These are phyloP conservation scores for Colletotrichum limetticola DNA, from an alignment of 2,329 filamentous ascomycete genomes.

Conservation along the genomic window DNA sequence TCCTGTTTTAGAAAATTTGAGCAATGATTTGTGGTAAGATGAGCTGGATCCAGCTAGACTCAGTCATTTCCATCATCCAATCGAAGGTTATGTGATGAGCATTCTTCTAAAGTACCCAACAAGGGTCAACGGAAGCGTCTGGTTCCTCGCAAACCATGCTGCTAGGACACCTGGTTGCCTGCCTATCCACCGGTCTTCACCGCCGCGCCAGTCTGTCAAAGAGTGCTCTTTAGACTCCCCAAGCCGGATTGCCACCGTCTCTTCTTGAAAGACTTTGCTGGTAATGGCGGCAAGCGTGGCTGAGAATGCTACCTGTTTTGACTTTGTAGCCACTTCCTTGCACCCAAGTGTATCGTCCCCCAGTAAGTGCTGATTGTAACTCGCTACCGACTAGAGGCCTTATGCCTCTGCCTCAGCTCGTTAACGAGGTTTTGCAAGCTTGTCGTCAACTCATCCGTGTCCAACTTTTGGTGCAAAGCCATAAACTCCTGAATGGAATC, in stretches of 20 bases:
- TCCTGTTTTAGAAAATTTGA: not conserved
- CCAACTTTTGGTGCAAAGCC: slow-evolving; percentile 60
- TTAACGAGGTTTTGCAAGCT: slow-evolving; percentile 49
- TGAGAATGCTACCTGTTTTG: not conserved
- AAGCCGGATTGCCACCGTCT: not conserved
- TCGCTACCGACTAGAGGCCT: not conserved
- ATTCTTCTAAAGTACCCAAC: not conserved
- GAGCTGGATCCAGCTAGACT: not conserved
- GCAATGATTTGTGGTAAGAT: not conserved
- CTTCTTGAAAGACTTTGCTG: not conserved
- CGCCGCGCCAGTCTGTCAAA: not conserved
- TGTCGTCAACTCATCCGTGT: slow-evolving; percentile 50
- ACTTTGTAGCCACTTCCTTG: not conserved
- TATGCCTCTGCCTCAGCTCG: slow-evolving; percentile 41
- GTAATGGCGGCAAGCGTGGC: not conserved
- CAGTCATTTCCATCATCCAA: not conserved
- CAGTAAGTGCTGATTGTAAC: not conserved
- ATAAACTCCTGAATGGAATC: slow-evolving; percentile 67
- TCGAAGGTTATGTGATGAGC: not conserved
- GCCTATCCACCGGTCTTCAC: not conserved
- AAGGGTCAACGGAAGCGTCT: not conserved
- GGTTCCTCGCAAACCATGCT: not conserved
- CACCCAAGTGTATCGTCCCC: no score
- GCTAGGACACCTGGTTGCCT: not conserved
- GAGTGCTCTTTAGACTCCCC: not conserved